Conservation (phyloP, 2,329 filamentous ascomycete species). For the Phaeosphaeriaceae sp. region DNA sequence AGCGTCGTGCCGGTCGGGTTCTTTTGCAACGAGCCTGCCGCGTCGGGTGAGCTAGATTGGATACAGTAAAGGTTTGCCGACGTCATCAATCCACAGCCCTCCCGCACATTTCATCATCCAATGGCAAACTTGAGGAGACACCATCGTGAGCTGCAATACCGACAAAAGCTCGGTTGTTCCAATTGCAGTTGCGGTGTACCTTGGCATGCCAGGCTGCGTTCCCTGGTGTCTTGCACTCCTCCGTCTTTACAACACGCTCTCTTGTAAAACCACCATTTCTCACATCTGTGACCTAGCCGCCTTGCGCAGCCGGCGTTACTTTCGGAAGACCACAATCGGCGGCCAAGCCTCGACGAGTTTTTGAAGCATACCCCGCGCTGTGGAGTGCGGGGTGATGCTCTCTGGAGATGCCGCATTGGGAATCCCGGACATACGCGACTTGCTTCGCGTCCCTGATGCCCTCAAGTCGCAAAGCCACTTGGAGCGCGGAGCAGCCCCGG, state of each 20-base stretch:
- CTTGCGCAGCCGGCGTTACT: not conserved
- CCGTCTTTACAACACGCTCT: not conserved
- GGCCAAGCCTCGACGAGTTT: not conserved
- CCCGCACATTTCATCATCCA: not conserved
- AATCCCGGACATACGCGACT: constrained; percentile 1
- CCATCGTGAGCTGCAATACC: not conserved
- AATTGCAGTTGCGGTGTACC: not conserved
- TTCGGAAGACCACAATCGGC: constrained; percentile 2
- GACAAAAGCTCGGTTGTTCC: not conserved
- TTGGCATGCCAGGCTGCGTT: not conserved
- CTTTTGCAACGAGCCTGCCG: constrained; percentile 3
- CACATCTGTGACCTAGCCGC: not conserved
- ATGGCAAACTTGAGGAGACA: not conserved
- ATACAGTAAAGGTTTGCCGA: constrained; percentile 11
- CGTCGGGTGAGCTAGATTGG: constrained; percentile 10
- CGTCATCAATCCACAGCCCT: not conserved
- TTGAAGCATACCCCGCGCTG: constrained; percentile 4
- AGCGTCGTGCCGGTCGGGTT: constrained; percentile 2
- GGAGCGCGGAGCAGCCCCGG: not conserved
- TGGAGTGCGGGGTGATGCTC: constrained; percentile 2
- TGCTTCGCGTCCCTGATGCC: not conserved
- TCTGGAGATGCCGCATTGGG: constrained; percentile 4
- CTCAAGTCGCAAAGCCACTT: not conserved
- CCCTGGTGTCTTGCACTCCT: not conserved
- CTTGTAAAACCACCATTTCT: not conserved